Evolutionary conservation across 768 basidiomycete species (phyloP).

Genomic region (Pisolithus orientalis): DNA sequence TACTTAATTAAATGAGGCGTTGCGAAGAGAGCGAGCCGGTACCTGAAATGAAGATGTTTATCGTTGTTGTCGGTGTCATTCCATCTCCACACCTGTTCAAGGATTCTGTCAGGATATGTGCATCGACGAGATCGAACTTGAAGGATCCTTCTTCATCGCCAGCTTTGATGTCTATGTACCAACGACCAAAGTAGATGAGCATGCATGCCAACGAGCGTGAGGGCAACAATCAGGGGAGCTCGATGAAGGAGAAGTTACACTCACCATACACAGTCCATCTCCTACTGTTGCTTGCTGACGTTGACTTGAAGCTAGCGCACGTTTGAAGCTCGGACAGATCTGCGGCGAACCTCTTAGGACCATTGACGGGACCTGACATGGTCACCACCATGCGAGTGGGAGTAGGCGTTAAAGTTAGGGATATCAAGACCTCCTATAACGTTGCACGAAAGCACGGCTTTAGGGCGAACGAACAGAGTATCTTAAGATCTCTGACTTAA

Average conservation of each 20-base stretch:
- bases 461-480: no score
- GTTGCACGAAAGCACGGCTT: no score
- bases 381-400: no score
- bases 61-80: slow-evolving; percentile 23
- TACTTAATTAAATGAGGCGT: not conserved
- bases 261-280: slow-evolving; percentile 35
- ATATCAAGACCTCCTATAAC: no score
- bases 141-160: slow-evolving; percentile 66
- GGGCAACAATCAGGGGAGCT: no score
- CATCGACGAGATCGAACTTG: slow-evolving; percentile 38
- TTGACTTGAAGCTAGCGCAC: slow-evolving; percentile 31
- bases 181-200: not conserved
- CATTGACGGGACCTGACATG: slow-evolving; percentile 33
- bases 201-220: not conserved
- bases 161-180: slow-evolving; percentile 37
- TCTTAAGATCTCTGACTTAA: no score
- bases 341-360: slow-evolving; percentile 49
- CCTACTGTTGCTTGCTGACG: slow-evolving; percentile 27
- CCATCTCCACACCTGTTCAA: slow-evolving; percentile 17
- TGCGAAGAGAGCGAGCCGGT: slow-evolving; percentile 6
- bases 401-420: no score
- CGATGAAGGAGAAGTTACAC: no score
- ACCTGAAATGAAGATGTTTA: slow-evolving; percentile 49
- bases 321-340: slow-evolving; percentile 46
- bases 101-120: no score